Evolutionary conservation across 176 grass and related monocot genomes (phyloP).

Genomic region (Pharus latifolius): DNA sequence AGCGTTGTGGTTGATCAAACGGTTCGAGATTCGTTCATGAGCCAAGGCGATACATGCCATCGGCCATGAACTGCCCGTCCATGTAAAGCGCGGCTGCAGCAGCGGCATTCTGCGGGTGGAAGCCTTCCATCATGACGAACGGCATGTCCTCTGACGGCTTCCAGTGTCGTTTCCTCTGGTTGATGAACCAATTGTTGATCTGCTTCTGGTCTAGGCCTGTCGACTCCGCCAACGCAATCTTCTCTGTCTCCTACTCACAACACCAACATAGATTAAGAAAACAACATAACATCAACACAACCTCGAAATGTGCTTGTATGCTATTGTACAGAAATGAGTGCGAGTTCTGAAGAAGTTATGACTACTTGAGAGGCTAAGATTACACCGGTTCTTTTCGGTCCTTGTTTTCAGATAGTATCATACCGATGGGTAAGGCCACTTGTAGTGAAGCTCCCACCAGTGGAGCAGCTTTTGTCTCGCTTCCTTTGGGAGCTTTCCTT

Average conservation of each 20-base stretch:
- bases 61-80: constrained; percentile 49
- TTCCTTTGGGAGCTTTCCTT: constrained; percentile 80
- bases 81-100: constrained; percentile 33
- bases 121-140: constrained; percentile 62
- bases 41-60: constrained; percentile 51
- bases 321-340: background rate
- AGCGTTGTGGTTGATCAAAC: background rate
- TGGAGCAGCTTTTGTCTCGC: constrained; percentile 70
- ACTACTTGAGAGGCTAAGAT: background rate
- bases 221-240: constrained; percentile 45
- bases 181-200: constrained; percentile 88
- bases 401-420: background rate
- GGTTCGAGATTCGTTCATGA: constrained; percentile 1
- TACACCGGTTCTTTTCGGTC: background rate
- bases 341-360: background rate
- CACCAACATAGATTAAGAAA: background rate
- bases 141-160: constrained; percentile 63
- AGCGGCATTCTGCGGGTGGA: constrained; percentile 41
- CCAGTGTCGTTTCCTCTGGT: constrained; percentile 79
- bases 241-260: constrained; percentile 40
- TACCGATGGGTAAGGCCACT: constrained; percentile 85
- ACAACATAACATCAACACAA: background rate
- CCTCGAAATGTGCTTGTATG: background rate
- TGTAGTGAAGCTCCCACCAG: constrained; percentile 81
- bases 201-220: constrained; percentile 78